Base-by-base conservation (phyloP, 148 eudicot species). In the Hydrangea macrophylla region DNA sequence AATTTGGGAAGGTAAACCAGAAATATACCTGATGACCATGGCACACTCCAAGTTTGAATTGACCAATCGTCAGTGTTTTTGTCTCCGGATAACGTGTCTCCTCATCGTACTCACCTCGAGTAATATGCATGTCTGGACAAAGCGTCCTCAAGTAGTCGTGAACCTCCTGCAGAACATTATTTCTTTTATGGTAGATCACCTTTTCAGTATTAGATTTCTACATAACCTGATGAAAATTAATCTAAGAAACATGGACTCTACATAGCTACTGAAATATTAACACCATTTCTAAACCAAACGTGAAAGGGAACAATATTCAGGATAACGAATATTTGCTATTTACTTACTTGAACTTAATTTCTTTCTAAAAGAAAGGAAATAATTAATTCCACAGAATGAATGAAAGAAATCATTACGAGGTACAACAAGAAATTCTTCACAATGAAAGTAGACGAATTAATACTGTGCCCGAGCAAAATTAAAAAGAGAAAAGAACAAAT, bases 51-150 rank as follows among this genome's bases (percentile, higher is more conserved):
- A 94, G 92, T 89, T 90, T 94, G 72, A 94, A 94, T 78, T 94
- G 98, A 56, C 98, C 98, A 75, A 94, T 90, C 15, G 96, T 88
- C 45, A 90, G 75, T 60, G 95, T 90, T 81, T 94, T 94, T 62
- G 92, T 90, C 79, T 94, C 97, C 33, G 98, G 98, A 80, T 88
- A 94, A 45, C 90, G 97, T 22, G 89, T 33, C 22, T 94, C 97
- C 75, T 94, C 97, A 70, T 94, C 98, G 77, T 90, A 90, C 83
- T 94, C 98, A 70, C 97, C 98, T 73, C 92, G 83, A 67, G 92
- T 69, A 59, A 94, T 77, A 79, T 90, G 97, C 71, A 94, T 79
- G 73, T 84, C 86, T 2, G 97, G 89, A 65, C 98, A 94, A 58
- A 94, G 69, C 57, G 89, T 94, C 77, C 83, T 94, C 77, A 94